A percentile compares a stretch with the other conserved stretches of the same genome.
These are phyloP conservation scores for Cyclocybe aegerita DNA, from an alignment of 768 basidiomycete species.

Conservation along the genomic window DNA sequence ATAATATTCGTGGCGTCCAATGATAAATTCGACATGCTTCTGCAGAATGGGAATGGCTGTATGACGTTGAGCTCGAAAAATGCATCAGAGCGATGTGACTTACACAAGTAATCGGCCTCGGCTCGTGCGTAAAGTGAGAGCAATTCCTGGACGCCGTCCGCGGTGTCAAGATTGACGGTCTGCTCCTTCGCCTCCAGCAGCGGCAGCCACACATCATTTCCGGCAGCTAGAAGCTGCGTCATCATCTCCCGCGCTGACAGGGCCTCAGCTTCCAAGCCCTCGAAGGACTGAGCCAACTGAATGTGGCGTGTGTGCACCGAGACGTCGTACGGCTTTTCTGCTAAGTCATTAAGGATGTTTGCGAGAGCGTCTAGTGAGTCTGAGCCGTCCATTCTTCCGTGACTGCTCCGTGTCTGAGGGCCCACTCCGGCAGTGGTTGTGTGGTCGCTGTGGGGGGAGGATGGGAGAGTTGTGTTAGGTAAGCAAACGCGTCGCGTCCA, in stretches of 20 bases:
- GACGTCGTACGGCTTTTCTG: constrained; percentile 60
- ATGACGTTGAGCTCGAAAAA: constrained; percentile 7
- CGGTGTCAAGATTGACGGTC: constrained; percentile 50
- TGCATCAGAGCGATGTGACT: constrained; percentile 25
- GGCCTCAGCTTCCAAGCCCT: constrained; percentile 59
- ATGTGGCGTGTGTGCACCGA: constrained; percentile 68
- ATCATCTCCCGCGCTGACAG: constrained; percentile 66
- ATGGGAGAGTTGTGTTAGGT: not conserved
- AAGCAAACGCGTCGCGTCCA: constrained; percentile 11
- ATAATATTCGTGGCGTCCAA: constrained; percentile 41
- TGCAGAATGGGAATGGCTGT: constrained; percentile 75
- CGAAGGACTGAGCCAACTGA: constrained; percentile 51
- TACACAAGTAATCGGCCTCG: constrained; percentile 79
- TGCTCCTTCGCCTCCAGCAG: constrained; percentile 56
- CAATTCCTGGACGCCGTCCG: constrained; percentile 52
- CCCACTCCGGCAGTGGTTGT: not conserved
- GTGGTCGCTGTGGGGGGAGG: not conserved
- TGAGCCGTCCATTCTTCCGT: constrained; percentile 40
- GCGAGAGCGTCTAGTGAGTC: constrained; percentile 65
- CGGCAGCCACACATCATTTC: constrained; percentile 75
- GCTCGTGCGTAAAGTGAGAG: constrained; percentile 64
- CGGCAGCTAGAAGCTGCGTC: constrained; percentile 58
- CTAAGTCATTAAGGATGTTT: constrained; percentile 55
- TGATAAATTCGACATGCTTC: constrained; percentile 64
- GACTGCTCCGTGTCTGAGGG: not conserved